A percentile compares a stretch with the other conserved stretches of the same genome.
phyloP scores from a whole-genome alignment of 257 asterid genomes.

The Misopates orontium region DNA sequence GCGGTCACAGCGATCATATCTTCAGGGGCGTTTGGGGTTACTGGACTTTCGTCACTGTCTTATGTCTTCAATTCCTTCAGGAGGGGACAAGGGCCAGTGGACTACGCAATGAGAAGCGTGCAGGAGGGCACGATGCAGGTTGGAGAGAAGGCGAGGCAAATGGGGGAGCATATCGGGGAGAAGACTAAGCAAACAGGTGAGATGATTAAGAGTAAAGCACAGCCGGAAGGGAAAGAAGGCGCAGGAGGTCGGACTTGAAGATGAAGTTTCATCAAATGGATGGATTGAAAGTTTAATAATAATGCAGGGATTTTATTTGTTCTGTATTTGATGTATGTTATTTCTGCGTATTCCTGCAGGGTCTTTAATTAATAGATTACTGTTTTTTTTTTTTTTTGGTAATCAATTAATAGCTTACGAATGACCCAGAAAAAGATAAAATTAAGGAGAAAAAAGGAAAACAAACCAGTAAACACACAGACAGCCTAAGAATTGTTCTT shows the following conservation, averaged over 20 bases:
- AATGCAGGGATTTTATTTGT: slow-evolving; percentile 10
- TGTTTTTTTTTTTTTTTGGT: too few relatives aligned
- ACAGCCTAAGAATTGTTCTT: too few relatives aligned
- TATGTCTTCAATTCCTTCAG: slow-evolving; percentile 65
- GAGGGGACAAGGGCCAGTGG: slow-evolving; percentile 58
- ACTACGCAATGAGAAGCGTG: slow-evolving; percentile 53
- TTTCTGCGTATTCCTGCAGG: too few relatives aligned
- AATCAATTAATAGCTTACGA: too few relatives aligned
- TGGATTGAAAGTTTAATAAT: slow-evolving; percentile 14
- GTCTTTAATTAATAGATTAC: too few relatives aligned
- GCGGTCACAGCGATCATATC: slow-evolving; percentile 67
- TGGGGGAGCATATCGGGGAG: slow-evolving; percentile 54
- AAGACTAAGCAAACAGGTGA: slow-evolving; percentile 67
- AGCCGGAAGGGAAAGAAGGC: slow-evolving; percentile 30
- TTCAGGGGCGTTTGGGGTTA: slow-evolving; percentile 79
- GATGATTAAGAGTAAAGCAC: slow-evolving; percentile 56
- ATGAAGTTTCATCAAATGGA: not conserved
- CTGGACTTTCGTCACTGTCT: slow-evolving; percentile 78
- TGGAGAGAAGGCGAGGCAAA: slow-evolving; percentile 29
- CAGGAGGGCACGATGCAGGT: slow-evolving; percentile 50
- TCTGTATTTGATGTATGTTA: not conserved
- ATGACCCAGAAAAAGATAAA: too few relatives aligned
- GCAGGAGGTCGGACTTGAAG: slow-evolving; percentile 28
- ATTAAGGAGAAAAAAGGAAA: too few relatives aligned
- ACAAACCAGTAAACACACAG: too few relatives aligned